A percentile compares a stretch with the other conserved stretches of the same genome.
phyloP scores from a whole-genome alignment of 495 filamentous ascomycete species.

The Lophium mytilinum region DNA sequence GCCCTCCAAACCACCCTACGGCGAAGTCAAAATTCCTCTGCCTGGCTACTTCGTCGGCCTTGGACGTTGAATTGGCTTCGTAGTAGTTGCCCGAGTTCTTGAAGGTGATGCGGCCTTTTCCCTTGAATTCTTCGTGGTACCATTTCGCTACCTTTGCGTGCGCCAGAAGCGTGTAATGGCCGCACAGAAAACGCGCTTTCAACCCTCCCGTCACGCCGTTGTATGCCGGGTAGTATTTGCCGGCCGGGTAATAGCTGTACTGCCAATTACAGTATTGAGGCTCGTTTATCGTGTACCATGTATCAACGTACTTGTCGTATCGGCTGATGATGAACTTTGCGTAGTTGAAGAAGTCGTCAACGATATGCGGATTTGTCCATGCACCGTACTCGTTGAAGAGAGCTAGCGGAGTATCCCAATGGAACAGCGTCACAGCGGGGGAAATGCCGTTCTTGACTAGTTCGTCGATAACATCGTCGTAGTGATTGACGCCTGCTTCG shows the following conservation, averaged over 20 bases:
- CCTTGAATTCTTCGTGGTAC: slow-evolving; percentile 39
- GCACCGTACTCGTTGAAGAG: slow-evolving; percentile 40
- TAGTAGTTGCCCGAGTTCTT: slow-evolving; percentile 37
- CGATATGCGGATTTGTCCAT: slow-evolving; percentile 34
- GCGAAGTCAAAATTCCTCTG: slow-evolving; percentile 24
- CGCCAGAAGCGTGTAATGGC: slow-evolving; percentile 36
- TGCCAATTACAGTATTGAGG: slow-evolving; percentile 37
- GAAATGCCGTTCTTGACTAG: slow-evolving; percentile 35
- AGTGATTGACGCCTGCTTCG: slow-evolving; percentile 34
- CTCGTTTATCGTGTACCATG: slow-evolving; percentile 37
- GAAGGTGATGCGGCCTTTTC: slow-evolving; percentile 33
- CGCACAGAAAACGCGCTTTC: slow-evolving; percentile 39
- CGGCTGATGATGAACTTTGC: slow-evolving; percentile 37
- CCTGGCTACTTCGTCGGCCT: slow-evolving; percentile 28
- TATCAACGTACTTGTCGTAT: slow-evolving; percentile 37
- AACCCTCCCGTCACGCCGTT: slow-evolving; percentile 36
- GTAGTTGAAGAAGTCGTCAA: slow-evolving; percentile 39
- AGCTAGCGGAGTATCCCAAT: slow-evolving; percentile 42
- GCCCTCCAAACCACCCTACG: slow-evolving; percentile 26
- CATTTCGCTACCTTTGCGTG: slow-evolving; percentile 38
- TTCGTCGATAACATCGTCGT: slow-evolving; percentile 39
- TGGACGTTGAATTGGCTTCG: slow-evolving; percentile 30
- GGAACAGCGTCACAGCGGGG: slow-evolving; percentile 38
- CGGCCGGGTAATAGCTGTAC: slow-evolving; percentile 29
- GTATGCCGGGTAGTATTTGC: slow-evolving; percentile 32